phyloP scores from a whole-genome alignment of 768 basidiomycete species.

The Mycena polygramma region DNA sequence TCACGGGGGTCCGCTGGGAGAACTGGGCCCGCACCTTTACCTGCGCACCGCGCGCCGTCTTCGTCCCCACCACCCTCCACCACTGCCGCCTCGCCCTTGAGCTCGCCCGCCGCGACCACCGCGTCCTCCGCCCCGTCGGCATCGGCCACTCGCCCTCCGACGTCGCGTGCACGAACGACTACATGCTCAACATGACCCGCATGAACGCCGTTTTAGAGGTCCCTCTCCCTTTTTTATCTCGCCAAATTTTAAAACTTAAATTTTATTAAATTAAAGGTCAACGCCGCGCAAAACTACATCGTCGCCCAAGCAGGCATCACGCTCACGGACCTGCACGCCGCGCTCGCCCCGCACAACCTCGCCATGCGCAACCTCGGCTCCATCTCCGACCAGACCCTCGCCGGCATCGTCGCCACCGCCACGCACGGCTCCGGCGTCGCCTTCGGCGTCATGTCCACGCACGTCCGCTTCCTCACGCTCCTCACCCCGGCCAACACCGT shows the following conservation, averaged over 20 bases:
- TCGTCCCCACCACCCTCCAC: conserved; percentile 77
- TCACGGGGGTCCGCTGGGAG: conserved; percentile 56
- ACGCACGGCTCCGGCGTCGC: conserved; percentile 92
- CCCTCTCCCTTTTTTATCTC: conserved; percentile 12
- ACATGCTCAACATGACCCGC: conserved; percentile 85
- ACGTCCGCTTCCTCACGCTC: conserved; percentile 81
- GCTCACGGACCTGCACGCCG: conserved; percentile 78
- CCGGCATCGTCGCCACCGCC: conserved; percentile 92
- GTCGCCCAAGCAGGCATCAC: conserved; percentile 84
- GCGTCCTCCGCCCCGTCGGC: conserved; percentile 84
- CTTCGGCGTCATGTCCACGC: conserved; percentile 85
- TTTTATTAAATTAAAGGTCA: conserved; percentile 66
- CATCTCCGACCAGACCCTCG: conserved; percentile 96
- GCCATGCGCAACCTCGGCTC: conserved; percentile 96
- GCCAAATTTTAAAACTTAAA: too few relatives aligned
- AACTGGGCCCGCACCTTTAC: conserved; percentile 92
- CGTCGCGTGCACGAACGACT: conserved; percentile 89
- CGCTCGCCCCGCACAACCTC: conserved; percentile 74
- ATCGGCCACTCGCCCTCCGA: conserved; percentile 96
- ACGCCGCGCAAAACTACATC: conserved; percentile 74
- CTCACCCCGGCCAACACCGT: conserved; percentile 82
- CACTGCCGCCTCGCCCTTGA: conserved; percentile 85
- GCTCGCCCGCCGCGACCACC: conserved; percentile 80
- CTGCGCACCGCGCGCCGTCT: conserved; percentile 77
- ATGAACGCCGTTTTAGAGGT: conserved; percentile 56